phyloP scores from a whole-genome alignment of 257 asterid species.

The Fraxinus excelsior region DNA sequence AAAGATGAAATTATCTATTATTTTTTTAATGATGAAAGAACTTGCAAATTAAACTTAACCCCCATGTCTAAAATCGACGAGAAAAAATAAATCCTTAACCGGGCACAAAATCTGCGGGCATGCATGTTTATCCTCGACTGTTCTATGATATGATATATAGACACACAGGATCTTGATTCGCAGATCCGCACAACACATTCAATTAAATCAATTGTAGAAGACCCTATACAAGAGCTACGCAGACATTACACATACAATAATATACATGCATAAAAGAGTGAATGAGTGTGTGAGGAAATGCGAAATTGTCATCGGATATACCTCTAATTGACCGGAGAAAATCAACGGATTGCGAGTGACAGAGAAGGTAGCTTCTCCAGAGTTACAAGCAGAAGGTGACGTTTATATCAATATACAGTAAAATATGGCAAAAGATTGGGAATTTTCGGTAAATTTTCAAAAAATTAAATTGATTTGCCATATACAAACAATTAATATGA shows the following conservation, averaged over 20 bases:
- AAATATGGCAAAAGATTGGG: neutral
- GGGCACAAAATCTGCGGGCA: neutral
- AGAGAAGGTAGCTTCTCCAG: slow-evolving; percentile 4
- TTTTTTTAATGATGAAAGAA: neutral
- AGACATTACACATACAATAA: neutral
- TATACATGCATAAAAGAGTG: neutral
- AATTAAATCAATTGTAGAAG: neutral
- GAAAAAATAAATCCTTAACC: neutral
- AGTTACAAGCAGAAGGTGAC: neutral
- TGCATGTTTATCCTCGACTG: neutral
- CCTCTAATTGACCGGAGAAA: neutral
- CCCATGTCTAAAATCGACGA: neutral
- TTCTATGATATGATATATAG: neutral
- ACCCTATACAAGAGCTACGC: neutral
- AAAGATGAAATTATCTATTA: too few relatives aligned
- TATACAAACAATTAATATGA: too few relatives aligned
- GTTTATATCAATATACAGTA: neutral
- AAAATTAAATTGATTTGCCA: too few relatives aligned
- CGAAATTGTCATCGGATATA: neutral
- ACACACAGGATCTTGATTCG: neutral
- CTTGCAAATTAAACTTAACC: neutral
- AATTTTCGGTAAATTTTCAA: neutral
- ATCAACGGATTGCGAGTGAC: neutral
- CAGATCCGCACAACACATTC: neutral
- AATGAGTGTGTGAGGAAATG: neutral